Percentiles rank a stretch among this genome's conserved stretches.
These are phyloP conservation scores for Trichophyton schoenleinii DNA, from an alignment of 2,329 filamentous ascomycete genomes.

Conservation along the genomic window DNA sequence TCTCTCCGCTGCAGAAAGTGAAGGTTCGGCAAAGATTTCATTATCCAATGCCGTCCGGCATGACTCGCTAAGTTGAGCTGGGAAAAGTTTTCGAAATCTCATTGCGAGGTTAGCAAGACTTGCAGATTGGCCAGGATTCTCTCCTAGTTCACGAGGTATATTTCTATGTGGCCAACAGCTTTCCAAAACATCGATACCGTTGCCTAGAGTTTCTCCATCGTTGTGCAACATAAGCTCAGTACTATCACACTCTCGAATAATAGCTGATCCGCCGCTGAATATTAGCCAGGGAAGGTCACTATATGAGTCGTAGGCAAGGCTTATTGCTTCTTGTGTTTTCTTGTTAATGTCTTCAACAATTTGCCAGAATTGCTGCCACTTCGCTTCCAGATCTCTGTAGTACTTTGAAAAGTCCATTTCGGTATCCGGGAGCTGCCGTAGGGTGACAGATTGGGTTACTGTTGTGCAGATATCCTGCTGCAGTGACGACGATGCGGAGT, in stretches of 20 bases:
- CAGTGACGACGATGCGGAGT: slow-evolving; percentile 43
- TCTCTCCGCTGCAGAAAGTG: slow-evolving; percentile 56
- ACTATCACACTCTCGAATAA: slow-evolving; percentile 65
- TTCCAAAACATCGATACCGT: slow-evolving; percentile 27
- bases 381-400: slow-evolving; percentile 58
- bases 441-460: slow-evolving; percentile 54
- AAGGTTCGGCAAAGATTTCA: slow-evolving; percentile 63
- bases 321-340: slow-evolving; percentile 67
- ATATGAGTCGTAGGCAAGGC: slow-evolving; percentile 59
- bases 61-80: slow-evolving; percentile 54
- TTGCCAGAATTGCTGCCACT: slow-evolving; percentile 85
- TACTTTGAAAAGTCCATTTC: slow-evolving; percentile 66
- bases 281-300: slow-evolving; percentile 70
- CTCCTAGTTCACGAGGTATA: slow-evolving; percentile 37
- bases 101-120: slow-evolving; percentile 57
- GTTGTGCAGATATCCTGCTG: slow-evolving; percentile 65
- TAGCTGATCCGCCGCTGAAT: slow-evolving; percentile 67
- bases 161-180: slow-evolving; percentile 35
- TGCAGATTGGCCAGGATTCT: slow-evolving; percentile 43
- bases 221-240: slow-evolving; percentile 69
- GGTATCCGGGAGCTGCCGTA: slow-evolving; percentile 48
- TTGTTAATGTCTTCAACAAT: slow-evolving; percentile 77
- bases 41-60: slow-evolving; percentile 55
- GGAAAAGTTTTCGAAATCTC: slow-evolving; percentile 57
- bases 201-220: slow-evolving; percentile 28